These are phyloP conservation scores for Crithidia fasciculata DNA, from an alignment of 208 protist genomes.

Conservation along the genomic window DNA sequence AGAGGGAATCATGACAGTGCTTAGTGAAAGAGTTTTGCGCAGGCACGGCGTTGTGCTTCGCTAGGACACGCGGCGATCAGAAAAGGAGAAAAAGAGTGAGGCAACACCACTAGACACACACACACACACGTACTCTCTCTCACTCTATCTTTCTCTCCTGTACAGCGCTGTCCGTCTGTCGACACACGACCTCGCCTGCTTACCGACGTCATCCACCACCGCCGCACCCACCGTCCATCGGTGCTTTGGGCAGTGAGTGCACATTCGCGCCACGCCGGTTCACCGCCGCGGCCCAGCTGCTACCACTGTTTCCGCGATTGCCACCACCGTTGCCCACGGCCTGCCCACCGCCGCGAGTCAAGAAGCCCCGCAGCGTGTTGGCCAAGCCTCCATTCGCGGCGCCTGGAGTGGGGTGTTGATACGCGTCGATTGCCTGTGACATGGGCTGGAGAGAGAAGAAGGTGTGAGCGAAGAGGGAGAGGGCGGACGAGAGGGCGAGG, in stretches of 20 bases:
- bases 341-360: slow-evolving; percentile 20
- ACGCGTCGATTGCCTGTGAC: slow-evolving; percentile 47
- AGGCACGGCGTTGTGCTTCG: too few species aligned
- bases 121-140: too few species aligned
- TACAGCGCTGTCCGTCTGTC: background rate
- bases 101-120: too few species aligned
- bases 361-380: slow-evolving; percentile 7
- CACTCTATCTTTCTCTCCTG: background rate
- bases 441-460: slow-evolving; percentile 64
- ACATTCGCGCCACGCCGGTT: slow-evolving; percentile 48
- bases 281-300: slow-evolving; percentile 33
- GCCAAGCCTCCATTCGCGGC: slow-evolving; percentile 4
- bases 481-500: slow-evolving; percentile 33
- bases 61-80: too few species aligned
- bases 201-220: slow-evolving; percentile 32
- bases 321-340: slow-evolving; percentile 18
- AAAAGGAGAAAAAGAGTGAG: too few species aligned
- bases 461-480: slow-evolving; percentile 75
- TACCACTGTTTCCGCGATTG: slow-evolving; percentile 14
- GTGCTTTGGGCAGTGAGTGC: slow-evolving; percentile 51
- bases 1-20: too few species aligned
- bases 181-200: slow-evolving; percentile 7
- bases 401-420: slow-evolving; percentile 21
- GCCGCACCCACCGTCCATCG: slow-evolving; percentile 31
- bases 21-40: too few species aligned